Base-by-base conservation (phyloP, 169 alveolate species). In the Eimeria acervulina region DNA sequence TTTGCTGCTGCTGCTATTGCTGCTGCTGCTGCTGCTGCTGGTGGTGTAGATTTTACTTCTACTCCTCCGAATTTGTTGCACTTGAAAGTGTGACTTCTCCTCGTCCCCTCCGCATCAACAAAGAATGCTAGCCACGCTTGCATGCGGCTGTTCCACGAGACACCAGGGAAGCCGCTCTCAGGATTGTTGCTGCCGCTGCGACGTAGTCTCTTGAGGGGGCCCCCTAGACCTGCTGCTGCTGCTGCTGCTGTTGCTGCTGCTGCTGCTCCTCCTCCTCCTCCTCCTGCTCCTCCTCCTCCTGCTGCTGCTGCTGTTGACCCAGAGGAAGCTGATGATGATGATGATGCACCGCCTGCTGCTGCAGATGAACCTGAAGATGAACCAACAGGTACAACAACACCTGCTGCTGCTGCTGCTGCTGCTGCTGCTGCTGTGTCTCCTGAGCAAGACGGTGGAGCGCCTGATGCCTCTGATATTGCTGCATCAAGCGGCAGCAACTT, bases 81-180 rank as follows among this genome's bases (percentile, higher is more conserved):
- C 70, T 87, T 68, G 93, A 95, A 95, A 3, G 96, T 95, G 51
- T 85, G 95, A 74, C 96, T 89, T n/a, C 95, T 72, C 5, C 96
- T 36, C n/a, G 72, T 47, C 3, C 95, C 95, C 19, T 95, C 91
- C 42, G 44, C 59, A 70, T 87, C 95, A 15, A 81, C 91, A 51
- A 87, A 95, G 78, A 95, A 95, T 21, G 96, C 94, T 63, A 95
- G 55, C 96, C 96, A 95, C 28, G 96, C 96, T 52, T 95, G 90
- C 96, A 95, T 95, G 36, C 96, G 95, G 38, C 90, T 89, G 47
- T 95, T 95, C 96, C 96, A 95, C 2, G 93, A 70, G 2, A 95
- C 96, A 26, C 96, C 96, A 2, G 93, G 93, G 63, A 81, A 94
- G 33, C 96, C 96, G 26, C 94, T 88, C 81, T 88, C 94, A 7